Base-by-base conservation (phyloP, 2,329 filamentous ascomycete species). In the Coniochaeta sp. region DNA sequence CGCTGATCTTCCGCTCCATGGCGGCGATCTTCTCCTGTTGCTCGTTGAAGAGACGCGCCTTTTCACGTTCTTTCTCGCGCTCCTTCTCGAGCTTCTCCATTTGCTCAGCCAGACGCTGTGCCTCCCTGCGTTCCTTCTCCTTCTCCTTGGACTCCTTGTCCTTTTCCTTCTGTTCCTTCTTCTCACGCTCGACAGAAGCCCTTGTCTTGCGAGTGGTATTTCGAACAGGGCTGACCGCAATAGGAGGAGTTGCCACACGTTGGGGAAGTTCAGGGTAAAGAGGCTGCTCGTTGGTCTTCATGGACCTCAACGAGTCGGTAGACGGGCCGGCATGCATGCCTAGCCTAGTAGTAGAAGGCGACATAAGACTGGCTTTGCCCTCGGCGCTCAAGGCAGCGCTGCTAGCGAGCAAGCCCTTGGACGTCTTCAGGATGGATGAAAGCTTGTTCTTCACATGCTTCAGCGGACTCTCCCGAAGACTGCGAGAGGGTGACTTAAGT, bases 391-490 rank as follows among this genome's bases (percentile, higher is more conserved):
- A 70, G 14, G 77, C 80, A 3, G 81, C 82, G 58, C 82, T 92
- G 58, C 87, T 95, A 16, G 86, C 89, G 56, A 96, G 85, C 48
- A 96, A 80, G 13, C 86, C 89, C 66, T 88, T 92, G 4, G 91
- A 94, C 51, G 86, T 88, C 68, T 91, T 91, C 60, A 96, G 75
- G 54, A 96, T 91, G 9, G 91, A 95, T 46, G 92, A 95, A 47
- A 97, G 76, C 65, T 91, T 95, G 63, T 88, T 89, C 71, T 96
- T 97, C 26, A 94, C 91, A 49, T 94, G 90, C 67, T 91, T 96
- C 53, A 96, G 69, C 5, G 90, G 90, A 53, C 87, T 92, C 58
- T 95, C 91, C 7, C 77, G 75, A 60, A 81, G 74, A 48, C 65
- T 71, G 51, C 80, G 71, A 5, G 77, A 74, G 0, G 80, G 79